Evolutionary conservation across 768 basidiomycete genomes (phyloP).

Genomic region (Hygrocybe coccinea): DNA sequence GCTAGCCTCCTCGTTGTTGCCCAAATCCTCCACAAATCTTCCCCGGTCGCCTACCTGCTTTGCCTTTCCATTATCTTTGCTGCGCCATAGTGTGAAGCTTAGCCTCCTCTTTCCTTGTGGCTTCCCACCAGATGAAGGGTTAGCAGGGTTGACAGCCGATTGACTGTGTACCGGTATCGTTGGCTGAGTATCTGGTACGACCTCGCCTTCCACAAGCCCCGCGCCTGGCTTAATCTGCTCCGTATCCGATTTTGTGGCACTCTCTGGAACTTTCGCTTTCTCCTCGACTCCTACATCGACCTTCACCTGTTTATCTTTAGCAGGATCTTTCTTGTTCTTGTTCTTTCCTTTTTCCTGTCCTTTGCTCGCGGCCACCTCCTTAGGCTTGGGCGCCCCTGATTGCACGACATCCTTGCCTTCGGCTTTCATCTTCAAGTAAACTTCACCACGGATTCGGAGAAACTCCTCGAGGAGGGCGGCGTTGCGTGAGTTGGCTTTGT

Average conservation of each 20-base stretch:
- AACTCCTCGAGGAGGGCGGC: constrained; percentile 83
- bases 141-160: neutral
- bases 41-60: neutral
- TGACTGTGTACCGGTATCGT: neutral
- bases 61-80: neutral
- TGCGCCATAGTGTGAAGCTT: neutral
- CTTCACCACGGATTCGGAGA: constrained; percentile 70
- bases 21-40: neutral
- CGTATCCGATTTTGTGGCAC: constrained; percentile 31
- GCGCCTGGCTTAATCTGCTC: constrained; percentile 53
- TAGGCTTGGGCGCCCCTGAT: constrained; percentile 3
- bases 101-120: neutral
- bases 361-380: constrained; percentile 13
- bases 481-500: constrained; percentile 87
- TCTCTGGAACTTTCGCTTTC: constrained; percentile 11
- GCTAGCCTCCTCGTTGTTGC: neutral
- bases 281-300: neutral
- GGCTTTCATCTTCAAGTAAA: constrained; percentile 52
- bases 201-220: constrained; percentile 39
- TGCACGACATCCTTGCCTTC: constrained; percentile 21
- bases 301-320: neutral
- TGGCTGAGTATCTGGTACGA: constrained; percentile 17
- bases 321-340: neutral
- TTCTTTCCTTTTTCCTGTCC: constrained; percentile 23
- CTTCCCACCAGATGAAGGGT: neutral